Evolutionary conservation across 2,329 filamentous ascomycete genomes (phyloP).

Genomic region (Zymoseptoria ardabiliae): DNA sequence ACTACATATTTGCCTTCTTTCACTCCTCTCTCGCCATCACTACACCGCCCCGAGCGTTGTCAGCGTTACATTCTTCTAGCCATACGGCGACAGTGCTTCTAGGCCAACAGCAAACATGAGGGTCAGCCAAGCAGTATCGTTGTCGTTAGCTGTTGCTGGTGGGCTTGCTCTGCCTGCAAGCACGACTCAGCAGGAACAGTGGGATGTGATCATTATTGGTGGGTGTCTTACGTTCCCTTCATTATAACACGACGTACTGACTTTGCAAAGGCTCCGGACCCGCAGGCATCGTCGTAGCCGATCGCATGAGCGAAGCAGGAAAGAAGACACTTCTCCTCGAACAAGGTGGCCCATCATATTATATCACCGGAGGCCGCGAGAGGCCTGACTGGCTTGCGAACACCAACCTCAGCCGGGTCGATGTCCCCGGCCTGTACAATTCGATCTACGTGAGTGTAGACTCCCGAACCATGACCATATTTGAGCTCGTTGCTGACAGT

Average conservation of each 20-base stretch:
- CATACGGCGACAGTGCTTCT: neutral
- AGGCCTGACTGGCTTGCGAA: conserved; percentile 43
- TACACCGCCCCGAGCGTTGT: neutral
- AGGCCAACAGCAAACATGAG: neutral
- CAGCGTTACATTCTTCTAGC: neutral
- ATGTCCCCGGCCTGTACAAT: conserved; percentile 48
- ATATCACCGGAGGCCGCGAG: conserved; percentile 33
- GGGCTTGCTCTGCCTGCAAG: neutral
- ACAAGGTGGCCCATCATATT: conserved; percentile 40
- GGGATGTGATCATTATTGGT: conserved; percentile 37
- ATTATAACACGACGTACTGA: neutral
- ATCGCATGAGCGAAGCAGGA: conserved; percentile 45
- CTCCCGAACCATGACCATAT: neutral
- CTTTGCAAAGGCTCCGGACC: conserved; percentile 37
- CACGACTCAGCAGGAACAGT: conserved; percentile 2
- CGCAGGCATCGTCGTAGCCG: conserved; percentile 47
- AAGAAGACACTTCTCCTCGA: conserved; percentile 48
- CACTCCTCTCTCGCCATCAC: neutral
- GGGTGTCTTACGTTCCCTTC: neutral
- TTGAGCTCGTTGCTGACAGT: neutral
- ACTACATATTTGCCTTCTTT: neutral
- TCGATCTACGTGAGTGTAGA: conserved; percentile 38
- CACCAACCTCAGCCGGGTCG: conserved; percentile 44
- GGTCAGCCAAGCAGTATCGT: neutral
- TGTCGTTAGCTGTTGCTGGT: neutral